Base-by-base conservation (phyloP, 495 filamentous ascomycete species). In the Daldinia concentrica region DNA sequence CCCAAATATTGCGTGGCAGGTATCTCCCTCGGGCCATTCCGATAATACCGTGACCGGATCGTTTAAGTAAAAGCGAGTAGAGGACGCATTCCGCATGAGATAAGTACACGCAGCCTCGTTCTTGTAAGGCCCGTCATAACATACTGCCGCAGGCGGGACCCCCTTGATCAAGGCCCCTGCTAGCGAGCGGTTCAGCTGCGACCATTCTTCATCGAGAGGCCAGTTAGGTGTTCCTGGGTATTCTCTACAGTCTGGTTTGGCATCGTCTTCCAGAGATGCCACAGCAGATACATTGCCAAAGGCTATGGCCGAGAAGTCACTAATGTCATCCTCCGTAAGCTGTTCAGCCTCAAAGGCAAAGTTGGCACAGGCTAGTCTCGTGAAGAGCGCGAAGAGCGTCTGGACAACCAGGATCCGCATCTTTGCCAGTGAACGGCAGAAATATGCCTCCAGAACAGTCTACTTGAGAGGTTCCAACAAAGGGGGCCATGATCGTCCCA, bases 91-190 rank as follows among this genome's bases (percentile, higher is more conserved):
- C 55, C 64, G 36, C 29, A 67, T 6, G 41, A 76, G 22, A 66
- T 64, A 79, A 1, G 73, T 68, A 67, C 86, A 89, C 52, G 79
- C 73, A 0, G 74, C 70, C 2, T 74, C 73, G 68, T 87, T 79
- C 57, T 85, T 85, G 12, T 78, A 67, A 0, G 80, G 77, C 39
- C 81, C 81, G 7, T 78, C 80, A 51, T 88, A 89, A 64, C 87
- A 90, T 6, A 82, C 82, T 1, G 84, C 78, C 1, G 82, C 86
- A 1, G 83, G 75, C 19, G 87, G 87, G 0, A 83, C 74, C 0
- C 84, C 85, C 60, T 83, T 81, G 39, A 86, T 78, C 1, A 89
- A 78, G 4, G 78, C 75, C 6, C 84, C 85, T 12, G 76, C 82
- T 1, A 86, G 76, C 8, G 84, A 73, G 4, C 63, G 41, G 68